These are phyloP conservation scores for Neonothopanus nambi DNA, from an alignment of 1,284 basidiomycete genomes.

Conservation along the genomic window DNA sequence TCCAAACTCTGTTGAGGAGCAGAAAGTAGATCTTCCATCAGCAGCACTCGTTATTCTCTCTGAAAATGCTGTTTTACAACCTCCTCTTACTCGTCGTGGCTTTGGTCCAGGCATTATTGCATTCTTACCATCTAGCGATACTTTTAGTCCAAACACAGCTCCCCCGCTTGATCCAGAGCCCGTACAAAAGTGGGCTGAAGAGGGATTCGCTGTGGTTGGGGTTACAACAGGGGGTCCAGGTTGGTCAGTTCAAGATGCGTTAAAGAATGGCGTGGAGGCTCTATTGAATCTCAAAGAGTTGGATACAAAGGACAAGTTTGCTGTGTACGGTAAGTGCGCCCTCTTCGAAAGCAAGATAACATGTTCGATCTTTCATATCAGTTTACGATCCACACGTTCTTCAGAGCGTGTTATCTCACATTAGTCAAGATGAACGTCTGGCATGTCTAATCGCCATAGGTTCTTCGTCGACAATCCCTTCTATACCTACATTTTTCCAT, in stretches of 20 bases:
- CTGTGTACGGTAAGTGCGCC: slow-evolving; percentile 35
- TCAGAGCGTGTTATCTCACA: slow-evolving; percentile 25
- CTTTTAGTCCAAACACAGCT: slow-evolving; percentile 22
- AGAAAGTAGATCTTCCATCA: slow-evolving; percentile 39
- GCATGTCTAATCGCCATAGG: slow-evolving; percentile 38
- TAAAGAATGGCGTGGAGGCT: slow-evolving; percentile 32
- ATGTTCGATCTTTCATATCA: too few species aligned
- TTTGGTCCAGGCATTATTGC: slow-evolving; percentile 45
- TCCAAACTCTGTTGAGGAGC: slow-evolving; percentile 37
- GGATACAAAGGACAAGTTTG: slow-evolving; percentile 42
- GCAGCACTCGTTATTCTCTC: slow-evolving; percentile 33
- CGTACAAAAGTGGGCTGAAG: slow-evolving; percentile 50
- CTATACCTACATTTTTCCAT: slow-evolving; percentile 31
- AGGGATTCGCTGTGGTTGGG: slow-evolving; percentile 48
- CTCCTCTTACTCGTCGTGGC: slow-evolving; percentile 44
- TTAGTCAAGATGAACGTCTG: slow-evolving; percentile 30
- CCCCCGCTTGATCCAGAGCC: slow-evolving; percentile 46
- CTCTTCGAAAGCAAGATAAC: too few species aligned
- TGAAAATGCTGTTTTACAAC: slow-evolving; percentile 37
- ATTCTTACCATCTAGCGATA: slow-evolving; percentile 34
- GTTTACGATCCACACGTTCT: slow-evolving; percentile 38
- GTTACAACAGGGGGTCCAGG: slow-evolving; percentile 23
- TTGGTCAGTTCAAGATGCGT: slow-evolving; percentile 24
- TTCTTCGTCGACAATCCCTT: slow-evolving; percentile 11
- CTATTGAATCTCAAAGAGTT: slow-evolving; percentile 35